Evolutionary conservation across 768 basidiomycete genomes (phyloP).

Genomic region (Rhodotorula kratochvilovae): DNA sequence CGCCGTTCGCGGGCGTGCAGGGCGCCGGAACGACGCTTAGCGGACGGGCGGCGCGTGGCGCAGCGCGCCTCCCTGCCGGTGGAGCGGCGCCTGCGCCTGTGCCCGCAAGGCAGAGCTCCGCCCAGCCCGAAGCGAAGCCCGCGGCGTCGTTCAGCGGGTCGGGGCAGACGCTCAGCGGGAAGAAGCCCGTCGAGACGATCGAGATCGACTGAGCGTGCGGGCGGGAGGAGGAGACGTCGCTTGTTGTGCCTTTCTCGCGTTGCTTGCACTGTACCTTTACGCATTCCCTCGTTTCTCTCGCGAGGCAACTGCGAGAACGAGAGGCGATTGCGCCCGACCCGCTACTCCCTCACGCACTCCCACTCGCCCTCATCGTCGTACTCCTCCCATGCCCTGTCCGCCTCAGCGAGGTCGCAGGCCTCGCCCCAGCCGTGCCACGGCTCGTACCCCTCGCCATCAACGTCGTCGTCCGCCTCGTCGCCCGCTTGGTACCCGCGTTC

Average conservation of each 20-base stretch:
- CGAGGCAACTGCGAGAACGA: not conserved
- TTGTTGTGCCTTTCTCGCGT: not conserved
- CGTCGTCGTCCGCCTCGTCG: not conserved
- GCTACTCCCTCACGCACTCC: not conserved
- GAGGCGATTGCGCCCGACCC: not conserved
- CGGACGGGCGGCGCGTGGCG: constrained; percentile 36
- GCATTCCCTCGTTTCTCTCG: not conserved
- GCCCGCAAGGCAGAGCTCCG: not conserved
- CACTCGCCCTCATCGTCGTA: not conserved
- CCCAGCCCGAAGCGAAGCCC: constrained; percentile 19
- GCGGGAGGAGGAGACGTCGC: not conserved
- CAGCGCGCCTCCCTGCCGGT: constrained; percentile 44
- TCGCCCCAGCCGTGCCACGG: not conserved
- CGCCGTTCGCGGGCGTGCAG: constrained; percentile 52
- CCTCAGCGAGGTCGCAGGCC: not conserved
- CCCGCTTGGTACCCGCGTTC: not conserved
- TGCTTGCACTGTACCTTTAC: not conserved
- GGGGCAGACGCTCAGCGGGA: constrained; percentile 33
- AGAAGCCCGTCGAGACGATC: constrained; percentile 40
- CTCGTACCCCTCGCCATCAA: not conserved
- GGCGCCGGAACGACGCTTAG: constrained; percentile 34
- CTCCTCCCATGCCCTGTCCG: not conserved
- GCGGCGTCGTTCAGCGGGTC: constrained; percentile 22
- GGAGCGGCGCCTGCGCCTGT: constrained; percentile 45
- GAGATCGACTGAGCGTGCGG: constrained; percentile 36